A percentile compares a stretch with the other conserved stretches of the same genome.
phyloP scores from a whole-genome alignment of 1,284 basidiomycete genomes.

The Tilletia indica region DNA sequence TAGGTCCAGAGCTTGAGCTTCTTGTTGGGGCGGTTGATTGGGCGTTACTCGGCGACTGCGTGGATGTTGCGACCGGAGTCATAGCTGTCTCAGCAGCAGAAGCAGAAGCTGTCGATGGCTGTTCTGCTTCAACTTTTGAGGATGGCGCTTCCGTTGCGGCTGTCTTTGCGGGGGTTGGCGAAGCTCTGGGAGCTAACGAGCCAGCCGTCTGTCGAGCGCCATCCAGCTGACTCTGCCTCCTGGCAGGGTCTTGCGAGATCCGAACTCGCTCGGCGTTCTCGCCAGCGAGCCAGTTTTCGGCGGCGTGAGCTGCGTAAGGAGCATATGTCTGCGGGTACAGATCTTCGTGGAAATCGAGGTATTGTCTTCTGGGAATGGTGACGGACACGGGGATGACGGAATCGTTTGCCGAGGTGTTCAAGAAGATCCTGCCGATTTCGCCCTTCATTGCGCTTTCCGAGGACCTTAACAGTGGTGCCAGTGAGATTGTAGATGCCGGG shows the following conservation, averaged over 20 bases:
- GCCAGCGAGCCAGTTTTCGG: constrained; percentile 8
- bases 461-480: background rate
- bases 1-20: too few relatives aligned
- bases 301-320: background rate
- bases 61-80: too few relatives aligned
- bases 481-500: background rate
- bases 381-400: constrained; percentile 19
- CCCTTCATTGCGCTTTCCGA: constrained; percentile 16
- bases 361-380: constrained; percentile 21
- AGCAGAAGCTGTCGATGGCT: background rate
- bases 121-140: background rate
- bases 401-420: constrained; percentile 12
- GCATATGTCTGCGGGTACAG: constrained; percentile 19
- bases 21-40: too few relatives aligned
- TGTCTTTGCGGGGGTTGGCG: background rate
- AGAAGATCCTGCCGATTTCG: constrained; percentile 6
- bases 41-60: too few relatives aligned
- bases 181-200: too few relatives aligned
- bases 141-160: background rate
- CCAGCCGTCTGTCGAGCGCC: background rate
- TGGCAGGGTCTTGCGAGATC: constrained; percentile 18
- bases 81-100: background rate
- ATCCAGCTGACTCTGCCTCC: background rate
- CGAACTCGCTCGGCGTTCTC: background rate
- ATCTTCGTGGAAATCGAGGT: constrained; percentile 24